phyloP scores from a whole-genome alignment of 106 monocot species.

The Dioscorea alata region DNA sequence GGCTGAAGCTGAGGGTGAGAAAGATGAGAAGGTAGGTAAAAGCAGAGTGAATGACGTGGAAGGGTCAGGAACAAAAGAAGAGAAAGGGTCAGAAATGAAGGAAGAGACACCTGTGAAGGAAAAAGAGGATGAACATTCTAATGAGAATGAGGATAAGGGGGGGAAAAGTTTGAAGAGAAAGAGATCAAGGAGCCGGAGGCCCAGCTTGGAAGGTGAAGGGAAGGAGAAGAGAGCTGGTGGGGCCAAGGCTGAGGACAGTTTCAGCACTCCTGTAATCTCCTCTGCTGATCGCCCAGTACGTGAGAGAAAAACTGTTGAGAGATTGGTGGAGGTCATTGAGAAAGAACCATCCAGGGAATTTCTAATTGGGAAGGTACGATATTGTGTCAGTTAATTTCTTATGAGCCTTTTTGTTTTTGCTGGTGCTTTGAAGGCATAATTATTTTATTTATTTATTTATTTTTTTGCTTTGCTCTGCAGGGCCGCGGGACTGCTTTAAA shows the following conservation, averaged over 20 bases:
- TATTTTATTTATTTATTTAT: neutral
- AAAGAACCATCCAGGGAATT: constrained; percentile 57
- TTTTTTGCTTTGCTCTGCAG: constrained; percentile 23
- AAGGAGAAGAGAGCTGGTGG: neutral
- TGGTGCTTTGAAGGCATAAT: neutral
- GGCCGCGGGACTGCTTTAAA: constrained; percentile 75
- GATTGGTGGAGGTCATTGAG: constrained; percentile 90
- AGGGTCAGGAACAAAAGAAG: constrained; percentile 19
- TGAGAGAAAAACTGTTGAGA: constrained; percentile 91
- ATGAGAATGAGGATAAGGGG: constrained; percentile 10
- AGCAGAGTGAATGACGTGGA: neutral
- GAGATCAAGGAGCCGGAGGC: neutral
- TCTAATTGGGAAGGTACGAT: constrained; percentile 49
- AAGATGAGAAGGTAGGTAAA: neutral
- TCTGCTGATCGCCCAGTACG: constrained; percentile 59
- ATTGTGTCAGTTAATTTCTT: neutral
- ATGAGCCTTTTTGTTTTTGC: neutral
- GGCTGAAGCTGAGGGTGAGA: constrained; percentile 8
- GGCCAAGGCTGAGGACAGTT: constrained; percentile 5
- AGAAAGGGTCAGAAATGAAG: constrained; percentile 9
- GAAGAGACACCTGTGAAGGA: constrained; percentile 12
- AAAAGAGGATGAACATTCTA: constrained; percentile 9
- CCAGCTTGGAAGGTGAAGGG: neutral
- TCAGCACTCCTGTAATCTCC: constrained; percentile 21
- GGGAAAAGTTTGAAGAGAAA: constrained; percentile 2